Conservation (phyloP, 495 filamentous ascomycete species). For the Xylaria intraflava region DNA sequence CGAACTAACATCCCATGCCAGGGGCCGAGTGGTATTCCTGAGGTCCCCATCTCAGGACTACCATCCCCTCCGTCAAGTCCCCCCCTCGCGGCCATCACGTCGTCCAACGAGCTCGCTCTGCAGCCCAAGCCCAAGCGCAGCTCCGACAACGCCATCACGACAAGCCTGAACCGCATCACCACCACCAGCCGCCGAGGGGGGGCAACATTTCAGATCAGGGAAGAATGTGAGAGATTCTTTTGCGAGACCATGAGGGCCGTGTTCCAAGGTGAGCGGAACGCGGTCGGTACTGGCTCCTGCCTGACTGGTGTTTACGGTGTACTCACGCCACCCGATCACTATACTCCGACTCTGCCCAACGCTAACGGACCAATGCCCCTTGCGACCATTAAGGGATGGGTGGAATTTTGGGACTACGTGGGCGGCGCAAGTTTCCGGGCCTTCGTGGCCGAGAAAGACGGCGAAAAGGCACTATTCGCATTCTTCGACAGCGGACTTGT, state of each 20-base stretch:
- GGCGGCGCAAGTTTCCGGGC: conserved; percentile 77
- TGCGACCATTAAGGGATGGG: conserved; percentile 40
- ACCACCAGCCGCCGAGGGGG: conserved; percentile 60
- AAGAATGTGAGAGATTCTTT: conserved; percentile 99
- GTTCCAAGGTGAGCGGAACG: conserved; percentile 91
- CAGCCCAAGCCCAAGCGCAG: conserved; percentile 43
- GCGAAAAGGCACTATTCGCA: conserved; percentile 71
- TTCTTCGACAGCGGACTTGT: conserved; percentile 72
- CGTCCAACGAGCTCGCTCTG: conserved; percentile 54
- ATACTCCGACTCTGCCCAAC: conserved; percentile 19
- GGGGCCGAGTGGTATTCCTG: conserved; percentile 96
- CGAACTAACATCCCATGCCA: conserved; percentile 25
- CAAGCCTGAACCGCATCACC: conserved; percentile 15
- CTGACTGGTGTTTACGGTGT: conserved; percentile 59
- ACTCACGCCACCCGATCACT: conserved; percentile 40
- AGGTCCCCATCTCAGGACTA: conserved; percentile 75
- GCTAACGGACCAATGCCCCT: conserved; percentile 6
- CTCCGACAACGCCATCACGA: conserved; percentile 19
- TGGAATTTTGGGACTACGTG: conserved; percentile 88
- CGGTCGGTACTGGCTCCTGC: conserved; percentile 61
- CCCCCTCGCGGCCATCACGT: conserved; percentile 64
- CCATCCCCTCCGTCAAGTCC: conserved; percentile 74
- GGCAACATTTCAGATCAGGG: conserved; percentile 91
- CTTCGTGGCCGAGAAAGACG: conserved; percentile 60
- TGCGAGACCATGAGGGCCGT: conserved; percentile 85